A percentile compares a stretch with the other conserved stretches of the same genome.
Conservation (phyloP, 1,284 basidiomycete species). For the Puccinia triticina region DNA sequence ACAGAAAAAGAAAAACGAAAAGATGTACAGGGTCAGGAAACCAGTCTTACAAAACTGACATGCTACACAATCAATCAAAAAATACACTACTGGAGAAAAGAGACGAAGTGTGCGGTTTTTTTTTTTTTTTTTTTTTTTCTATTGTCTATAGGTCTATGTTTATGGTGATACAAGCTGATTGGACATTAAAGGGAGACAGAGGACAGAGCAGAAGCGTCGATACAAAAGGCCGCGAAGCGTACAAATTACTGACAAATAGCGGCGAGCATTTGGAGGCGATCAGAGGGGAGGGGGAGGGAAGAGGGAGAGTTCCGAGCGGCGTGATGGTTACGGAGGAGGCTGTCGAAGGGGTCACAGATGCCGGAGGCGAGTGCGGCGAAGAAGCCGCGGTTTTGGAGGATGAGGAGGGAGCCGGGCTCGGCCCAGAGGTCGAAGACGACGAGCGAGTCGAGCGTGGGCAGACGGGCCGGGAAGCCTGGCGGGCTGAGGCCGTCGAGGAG, state of each 20-base stretch:
- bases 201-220: background rate
- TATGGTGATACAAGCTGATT: too few species aligned
- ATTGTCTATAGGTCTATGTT: too few species aligned
- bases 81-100: too few species aligned
- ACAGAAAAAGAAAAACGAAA: too few species aligned
- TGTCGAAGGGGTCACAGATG: background rate
- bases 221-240: too few species aligned
- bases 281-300: background rate
- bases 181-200: too few species aligned
- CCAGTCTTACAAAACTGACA: too few species aligned
- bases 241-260: background rate
- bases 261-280: background rate
- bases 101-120: too few species aligned
- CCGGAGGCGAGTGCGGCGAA: background rate
- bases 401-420: conserved; percentile 44
- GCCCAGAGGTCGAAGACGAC: conserved; percentile 75
- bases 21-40: too few species aligned
- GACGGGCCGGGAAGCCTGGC: conserved; percentile 48
- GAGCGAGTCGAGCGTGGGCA: conserved; percentile 67
- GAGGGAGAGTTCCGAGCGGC: background rate
- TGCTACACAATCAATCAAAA: too few species aligned
- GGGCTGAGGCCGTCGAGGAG: conserved; percentile 53
- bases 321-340: background rate
- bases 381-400: background rate
- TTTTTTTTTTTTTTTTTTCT: too few species aligned